Evolutionary conservation across 1,284 basidiomycete genomes (phyloP).

Genomic region (Trametes versicolor): DNA sequence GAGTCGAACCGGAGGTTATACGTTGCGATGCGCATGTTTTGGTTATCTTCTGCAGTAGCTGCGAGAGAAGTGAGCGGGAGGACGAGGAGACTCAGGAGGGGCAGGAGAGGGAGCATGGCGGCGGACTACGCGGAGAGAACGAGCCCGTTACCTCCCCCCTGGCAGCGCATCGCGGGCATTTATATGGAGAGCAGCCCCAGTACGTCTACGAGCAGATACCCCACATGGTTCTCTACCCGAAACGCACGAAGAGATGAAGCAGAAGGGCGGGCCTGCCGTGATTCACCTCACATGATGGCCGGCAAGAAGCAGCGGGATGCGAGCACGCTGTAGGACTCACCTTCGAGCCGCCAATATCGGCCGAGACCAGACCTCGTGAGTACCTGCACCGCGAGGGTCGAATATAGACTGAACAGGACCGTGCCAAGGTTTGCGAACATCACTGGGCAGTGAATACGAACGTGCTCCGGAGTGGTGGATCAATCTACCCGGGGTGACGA

Average conservation of each 20-base stretch:
- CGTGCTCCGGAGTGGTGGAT: slow-evolving; percentile 16
- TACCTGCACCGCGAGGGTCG: slow-evolving; percentile 28
- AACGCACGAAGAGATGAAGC: slow-evolving; percentile 20
- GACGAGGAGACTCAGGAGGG: slow-evolving; percentile 63
- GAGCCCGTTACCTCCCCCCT: neutral
- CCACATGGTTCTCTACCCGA: slow-evolving; percentile 4
- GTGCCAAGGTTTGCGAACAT: slow-evolving; percentile 24
- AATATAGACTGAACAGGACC: slow-evolving; percentile 27
- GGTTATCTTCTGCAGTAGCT: slow-evolving; percentile 14
- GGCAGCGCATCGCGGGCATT: neutral
- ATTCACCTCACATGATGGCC: slow-evolving; percentile 34
- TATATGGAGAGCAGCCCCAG: neutral
- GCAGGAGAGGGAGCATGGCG: slow-evolving; percentile 72
- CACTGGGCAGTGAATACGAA: slow-evolving; percentile 23
- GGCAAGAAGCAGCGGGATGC: slow-evolving; percentile 16
- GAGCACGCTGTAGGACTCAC: slow-evolving; percentile 25
- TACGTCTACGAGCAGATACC: neutral
- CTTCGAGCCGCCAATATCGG: slow-evolving; percentile 16
- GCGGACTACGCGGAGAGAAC: slow-evolving; percentile 34
- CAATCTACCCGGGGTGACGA: neutral
- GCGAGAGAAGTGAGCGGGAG: slow-evolving; percentile 22
- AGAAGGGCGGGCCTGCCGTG: slow-evolving; percentile 27
- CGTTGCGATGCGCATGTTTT: slow-evolving; percentile 53
- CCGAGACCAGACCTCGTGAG: slow-evolving; percentile 29
- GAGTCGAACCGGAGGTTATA: slow-evolving; percentile 68